Conservation (phyloP, 192 early-diverging fungal species). For the Podila epicladia region DNA sequence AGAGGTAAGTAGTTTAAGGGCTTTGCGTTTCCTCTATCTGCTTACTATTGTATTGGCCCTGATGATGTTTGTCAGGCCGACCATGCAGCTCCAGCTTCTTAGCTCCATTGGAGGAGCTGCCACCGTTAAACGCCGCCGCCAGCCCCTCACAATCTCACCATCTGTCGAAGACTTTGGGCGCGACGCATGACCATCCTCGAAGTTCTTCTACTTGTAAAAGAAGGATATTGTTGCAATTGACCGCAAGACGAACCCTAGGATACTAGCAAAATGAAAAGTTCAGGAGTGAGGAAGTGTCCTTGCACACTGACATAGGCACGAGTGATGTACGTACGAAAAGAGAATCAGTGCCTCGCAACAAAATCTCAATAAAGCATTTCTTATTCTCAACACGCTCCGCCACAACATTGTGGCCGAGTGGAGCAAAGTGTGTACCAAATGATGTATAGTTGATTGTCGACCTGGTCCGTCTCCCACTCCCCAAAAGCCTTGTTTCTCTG, state of each 20-base stretch:
- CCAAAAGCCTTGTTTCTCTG: too few species aligned
- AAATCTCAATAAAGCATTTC: too few species aligned
- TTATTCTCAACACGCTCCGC: too few species aligned
- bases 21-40: not conserved
- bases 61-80: not conserved
- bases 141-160: conserved; percentile 11
- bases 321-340: too few species aligned
- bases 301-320: too few species aligned
- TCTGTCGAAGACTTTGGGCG: not conserved
- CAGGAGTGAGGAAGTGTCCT: too few species aligned
- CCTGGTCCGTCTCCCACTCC: too few species aligned
- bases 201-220: conserved; percentile 10
- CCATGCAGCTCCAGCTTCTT: conserved; percentile 17
- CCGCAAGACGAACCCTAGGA: conserved; percentile 4
- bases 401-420: too few species aligned
- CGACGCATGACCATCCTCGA: conserved; percentile 13
- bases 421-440: too few species aligned
- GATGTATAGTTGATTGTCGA: too few species aligned
- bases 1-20: not conserved
- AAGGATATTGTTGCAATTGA: conserved; percentile 16
- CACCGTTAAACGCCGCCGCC: not conserved
- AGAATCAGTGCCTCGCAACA: too few species aligned
- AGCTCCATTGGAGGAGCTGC: conserved; percentile 4
- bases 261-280: conserved; percentile 9
- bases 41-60: not conserved